These are phyloP conservation scores for Margaritispora aquatica DNA, from an alignment of 495 filamentous ascomycete genomes.

Conservation along the genomic window DNA sequence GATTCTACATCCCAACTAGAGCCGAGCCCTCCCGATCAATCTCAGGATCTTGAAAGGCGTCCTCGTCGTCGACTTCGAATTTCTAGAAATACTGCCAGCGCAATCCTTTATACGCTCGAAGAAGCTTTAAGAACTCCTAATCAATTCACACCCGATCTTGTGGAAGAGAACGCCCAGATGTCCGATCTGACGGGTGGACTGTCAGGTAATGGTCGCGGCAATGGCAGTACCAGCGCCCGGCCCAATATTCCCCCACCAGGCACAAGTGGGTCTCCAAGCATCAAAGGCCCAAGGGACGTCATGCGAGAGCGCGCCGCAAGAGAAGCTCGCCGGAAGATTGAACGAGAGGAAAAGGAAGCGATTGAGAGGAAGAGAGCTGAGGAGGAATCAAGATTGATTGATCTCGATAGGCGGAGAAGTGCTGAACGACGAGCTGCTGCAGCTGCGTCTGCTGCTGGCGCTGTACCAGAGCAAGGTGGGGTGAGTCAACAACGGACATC, in stretches of 20 bases:
- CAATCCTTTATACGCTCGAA: slow-evolving; percentile 87
- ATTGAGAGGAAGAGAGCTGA: slow-evolving; percentile 44
- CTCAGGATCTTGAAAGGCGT: slow-evolving; percentile 8
- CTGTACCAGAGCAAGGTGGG: slow-evolving; percentile 12
- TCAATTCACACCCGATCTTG: slow-evolving; percentile 74
- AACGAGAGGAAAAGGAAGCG: slow-evolving; percentile 42
- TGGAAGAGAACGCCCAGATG: slow-evolving; percentile 94
- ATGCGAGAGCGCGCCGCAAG: slow-evolving; percentile 66
- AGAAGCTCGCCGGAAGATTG: slow-evolving; percentile 57
- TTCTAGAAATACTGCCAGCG: slow-evolving; percentile 33
- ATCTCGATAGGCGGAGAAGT: slow-evolving; percentile 40
- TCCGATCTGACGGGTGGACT: slow-evolving; percentile 66
- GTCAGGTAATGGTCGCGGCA: slow-evolving; percentile 30
- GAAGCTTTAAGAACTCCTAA: slow-evolving; percentile 81
- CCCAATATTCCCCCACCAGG: slow-evolving; percentile 24
- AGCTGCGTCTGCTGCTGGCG: slow-evolving; percentile 61
- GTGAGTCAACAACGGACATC: slow-evolving; percentile 15
- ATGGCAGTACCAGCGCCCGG: slow-evolving; percentile 5
- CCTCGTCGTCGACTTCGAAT: slow-evolving; percentile 21
- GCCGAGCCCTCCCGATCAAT: slow-evolving; percentile 11
- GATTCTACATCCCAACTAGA: slow-evolving; percentile 17
- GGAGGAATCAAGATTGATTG: slow-evolving; percentile 46
- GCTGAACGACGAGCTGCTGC: slow-evolving; percentile 49
- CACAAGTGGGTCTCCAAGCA: slow-evolving; percentile 42
- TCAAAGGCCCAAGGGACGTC: slow-evolving; percentile 61